Conservation (phyloP, 2,329 filamentous ascomycete genomes). For the Rhynchosporium agropyri region DNA sequence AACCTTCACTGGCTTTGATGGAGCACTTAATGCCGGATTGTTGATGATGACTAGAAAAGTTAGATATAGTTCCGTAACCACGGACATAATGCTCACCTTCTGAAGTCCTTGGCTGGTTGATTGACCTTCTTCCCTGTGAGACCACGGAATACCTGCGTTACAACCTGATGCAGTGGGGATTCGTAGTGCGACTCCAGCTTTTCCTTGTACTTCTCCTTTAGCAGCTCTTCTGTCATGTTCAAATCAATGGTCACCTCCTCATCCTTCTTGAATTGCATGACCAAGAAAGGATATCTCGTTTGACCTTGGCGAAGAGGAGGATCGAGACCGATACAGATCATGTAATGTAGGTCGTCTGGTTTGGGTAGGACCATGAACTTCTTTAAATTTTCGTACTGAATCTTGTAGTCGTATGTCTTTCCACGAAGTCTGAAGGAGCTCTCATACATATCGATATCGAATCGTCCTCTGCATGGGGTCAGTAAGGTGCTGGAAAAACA, state of each 20-base stretch:
- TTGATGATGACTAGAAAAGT: conserved; percentile 70
- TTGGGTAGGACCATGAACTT: conserved; percentile 99
- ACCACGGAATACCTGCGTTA: conserved; percentile 93
- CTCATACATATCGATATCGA: conserved; percentile 99
- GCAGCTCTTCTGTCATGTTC: conserved; percentile 89
- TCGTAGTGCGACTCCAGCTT: conserved; percentile 90
- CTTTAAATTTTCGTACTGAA: conserved; percentile 96
- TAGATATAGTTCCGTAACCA: conserved; percentile 31
- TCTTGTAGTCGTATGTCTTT: conserved; percentile 99
- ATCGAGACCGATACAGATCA: conserved; percentile 93
- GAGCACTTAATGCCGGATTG: conserved; percentile 98
- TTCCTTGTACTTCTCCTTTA: conserved; percentile 85
- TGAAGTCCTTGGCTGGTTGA: conserved; percentile 90
- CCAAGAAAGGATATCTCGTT: conserved; percentile 95
- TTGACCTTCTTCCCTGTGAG: conserved; percentile 94
- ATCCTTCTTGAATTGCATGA: conserved; percentile 98
- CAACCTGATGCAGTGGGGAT: conserved; percentile 87
- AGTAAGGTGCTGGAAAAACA: conserved; percentile 28
- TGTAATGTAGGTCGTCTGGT: conserved; percentile 94
- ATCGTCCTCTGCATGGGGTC: conserved; percentile 74
- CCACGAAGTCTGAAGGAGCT: conserved; percentile 93
- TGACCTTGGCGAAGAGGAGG: conserved; percentile 95
- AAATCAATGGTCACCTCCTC: conserved; percentile 96
- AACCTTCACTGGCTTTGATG: conserved; percentile 99
- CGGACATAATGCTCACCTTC: conserved; percentile 56